Base-by-base conservation (phyloP, 345 rosid genomes). In the Reutealis trisperma region DNA sequence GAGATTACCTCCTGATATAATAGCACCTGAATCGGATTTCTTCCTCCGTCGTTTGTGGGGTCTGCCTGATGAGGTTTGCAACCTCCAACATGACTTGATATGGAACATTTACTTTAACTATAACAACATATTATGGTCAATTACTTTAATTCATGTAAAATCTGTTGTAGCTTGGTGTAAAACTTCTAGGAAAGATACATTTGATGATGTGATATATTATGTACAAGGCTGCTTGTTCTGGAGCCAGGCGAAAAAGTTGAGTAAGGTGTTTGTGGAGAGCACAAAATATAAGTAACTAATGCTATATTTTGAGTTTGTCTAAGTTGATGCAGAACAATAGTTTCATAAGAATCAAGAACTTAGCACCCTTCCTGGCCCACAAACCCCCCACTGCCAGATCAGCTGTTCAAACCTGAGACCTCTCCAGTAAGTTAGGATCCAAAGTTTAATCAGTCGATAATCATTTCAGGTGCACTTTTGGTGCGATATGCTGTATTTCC, bases 41-140 rank as follows among this genome's bases (percentile, higher is more conserved):
- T 93, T 85, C 69, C 94, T 85, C 42, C 94, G 88, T 51, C 86
- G 97, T 58, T 80, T 92, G 80, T 92, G 95, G 99, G 97, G 97
- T 71, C 83, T 76, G 64, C 97, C 97, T 52, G 85, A 76, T 67
- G 94, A 93, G 95, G 99, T 93, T n/a, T 63, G 80, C 70, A 27
- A 57, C 83, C 64, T 65, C 60, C 71, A 32, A 37, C 21, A 11
- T 63, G 45, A 49, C 21, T 75, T 30, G 19, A 49, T 63, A n/a
- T 66, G 45, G 47, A 71, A n/a, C 34, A 70, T 61, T 14, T 32
- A 21, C 42, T 14, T 6, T 71, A n/a, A 25, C 27, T 63, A 61
- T 24, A 62, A 45, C n/a, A 41, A 63, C 70, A 15, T 58, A 30
- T 19, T 70, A 45, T 3, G 54, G 10, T 66, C 63, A 7, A 2